Evolutionary conservation across 345 rosid genomes (phyloP), one percentile per base, ranked within the genome.

Genomic region (Psidium guajava): DNA sequence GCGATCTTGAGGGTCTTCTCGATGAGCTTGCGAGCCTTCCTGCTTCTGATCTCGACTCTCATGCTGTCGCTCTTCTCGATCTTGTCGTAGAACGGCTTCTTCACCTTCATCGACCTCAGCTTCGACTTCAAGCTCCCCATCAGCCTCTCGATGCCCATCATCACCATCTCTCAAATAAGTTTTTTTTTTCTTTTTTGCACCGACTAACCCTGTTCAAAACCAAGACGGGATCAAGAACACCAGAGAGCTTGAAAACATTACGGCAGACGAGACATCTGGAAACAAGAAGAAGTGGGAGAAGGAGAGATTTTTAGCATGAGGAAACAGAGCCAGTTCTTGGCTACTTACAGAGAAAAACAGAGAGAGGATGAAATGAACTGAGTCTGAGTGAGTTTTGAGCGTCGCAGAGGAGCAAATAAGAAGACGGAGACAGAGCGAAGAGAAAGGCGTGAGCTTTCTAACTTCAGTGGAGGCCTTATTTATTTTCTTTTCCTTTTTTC

Each of bases 1-100:
- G 98, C 99, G 86, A 95, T 90, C 84, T 92, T 89, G 82, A 96
- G 87, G 53, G 98, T 96, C 74, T 93, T 73, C 51, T 96, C 90
- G 59, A 96, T 93, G 49, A 96, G 91, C 89, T 94, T 95, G 58
- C 89, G 87, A 14, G 99, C 98, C 88, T 94, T 95, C 87, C 92
- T 91, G 94, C 98, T 96, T 87, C 93, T 91, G 3, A 96, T 91
- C 89, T 96, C 99, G 75, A 93, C 87, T 83, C 98, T 94, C 98
- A 94, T 96, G 89, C 99, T 96, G n/a, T 95, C 97, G 85, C 95
- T 96, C 92, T 96, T 96, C 80, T 95, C 98, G 64, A 96, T 91
- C 95, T 93, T 95, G 84, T 95, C 95, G 81, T 95, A 94, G 40
- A 82, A 40, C 42, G 88, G 86, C 81, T 90, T 95, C 91, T 91